Evolutionary conservation across 176 grass and related monocot genomes (phyloP).

Genomic region (Raddia guianensis): DNA sequence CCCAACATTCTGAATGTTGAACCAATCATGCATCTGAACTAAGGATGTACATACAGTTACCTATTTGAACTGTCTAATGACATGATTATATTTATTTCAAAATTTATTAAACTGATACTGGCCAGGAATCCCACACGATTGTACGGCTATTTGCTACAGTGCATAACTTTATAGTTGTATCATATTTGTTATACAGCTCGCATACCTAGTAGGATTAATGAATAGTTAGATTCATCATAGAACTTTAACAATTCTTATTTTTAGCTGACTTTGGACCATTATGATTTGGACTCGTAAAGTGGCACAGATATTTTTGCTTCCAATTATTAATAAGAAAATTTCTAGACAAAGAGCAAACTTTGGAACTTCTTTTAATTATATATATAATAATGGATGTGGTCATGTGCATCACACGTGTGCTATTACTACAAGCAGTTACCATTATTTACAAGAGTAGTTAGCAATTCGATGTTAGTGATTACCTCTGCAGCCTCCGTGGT

Average conservation of each 20-base stretch:
- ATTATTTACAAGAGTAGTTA: constrained; percentile 8
- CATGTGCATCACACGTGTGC: background rate
- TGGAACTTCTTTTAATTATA: background rate
- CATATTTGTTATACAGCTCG: background rate
- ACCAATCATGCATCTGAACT: background rate
- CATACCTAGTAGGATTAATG: background rate
- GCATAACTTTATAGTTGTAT: constrained; percentile 15
- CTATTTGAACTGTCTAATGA: background rate
- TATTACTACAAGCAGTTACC: constrained; percentile 16
- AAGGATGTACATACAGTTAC: background rate
- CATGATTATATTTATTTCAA: background rate
- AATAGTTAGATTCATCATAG: constrained; percentile 1
- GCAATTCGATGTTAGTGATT: constrained; percentile 30
- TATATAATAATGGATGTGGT: background rate
- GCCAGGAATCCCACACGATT: background rate
- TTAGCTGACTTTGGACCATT: background rate
- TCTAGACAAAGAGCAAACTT: background rate
- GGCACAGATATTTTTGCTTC: background rate
- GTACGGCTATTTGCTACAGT: background rate
- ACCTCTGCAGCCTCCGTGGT: constrained; percentile 92
- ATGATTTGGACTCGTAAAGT: background rate
- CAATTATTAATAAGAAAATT: background rate
- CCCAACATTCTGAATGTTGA: background rate
- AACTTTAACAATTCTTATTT: background rate
- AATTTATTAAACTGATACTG: background rate